Evolutionary conservation across 768 basidiomycete genomes (phyloP), one percentile per base, ranked within the genome.

Genomic region (Russula abietina): DNA sequence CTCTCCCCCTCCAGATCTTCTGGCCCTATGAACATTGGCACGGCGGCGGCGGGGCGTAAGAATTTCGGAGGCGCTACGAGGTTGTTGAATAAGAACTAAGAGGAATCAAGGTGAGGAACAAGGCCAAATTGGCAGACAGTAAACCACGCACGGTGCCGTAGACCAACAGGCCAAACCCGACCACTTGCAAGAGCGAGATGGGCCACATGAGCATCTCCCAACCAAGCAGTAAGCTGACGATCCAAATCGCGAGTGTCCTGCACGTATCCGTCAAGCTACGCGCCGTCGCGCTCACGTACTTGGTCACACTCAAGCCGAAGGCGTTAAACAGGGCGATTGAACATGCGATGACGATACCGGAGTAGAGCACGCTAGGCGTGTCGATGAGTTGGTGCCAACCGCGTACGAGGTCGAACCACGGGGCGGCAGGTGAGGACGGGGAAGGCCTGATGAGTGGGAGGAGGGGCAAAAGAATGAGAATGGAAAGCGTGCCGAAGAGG

Each of bases 201-300:
- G 93, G 93, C 76, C 84, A 90, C 26, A 91, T 68, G 38, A 98
- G 78, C 62, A 78, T 80, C 75, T 98, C 95, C 95, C 95, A 98
- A 4, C 95, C 93, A 28, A 97, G 75, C 1, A 81, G 85, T 56
- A 97, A 80, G 71, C 91, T 93, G 69, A 99, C 78, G 66, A 95
- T 76, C 97, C 97, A 99, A 72, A 99, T 98, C n/a, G 84, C 83
- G 57, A 98, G 80, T 1, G 97, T 98, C 69, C 97, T 82, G 76
- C 93, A 97, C 7, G 94, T 95, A 74, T 99, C 97, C 41, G 93
- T 91, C 61, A 97, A 80, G 59, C 87, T 89, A 64, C 96, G 83
- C 19, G 92, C 91, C 1, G 94, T 97, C 38, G 96, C 95, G 72
- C 89, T 93, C 62, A 98, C 91, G 71, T 91, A 87, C 65, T 86